Percentiles rank a stretch among this genome's conserved stretches.
These are phyloP conservation scores for Ceratocystis papillata DNA, from an alignment of 2,329 filamentous ascomycete species.

Conservation along the genomic window DNA sequence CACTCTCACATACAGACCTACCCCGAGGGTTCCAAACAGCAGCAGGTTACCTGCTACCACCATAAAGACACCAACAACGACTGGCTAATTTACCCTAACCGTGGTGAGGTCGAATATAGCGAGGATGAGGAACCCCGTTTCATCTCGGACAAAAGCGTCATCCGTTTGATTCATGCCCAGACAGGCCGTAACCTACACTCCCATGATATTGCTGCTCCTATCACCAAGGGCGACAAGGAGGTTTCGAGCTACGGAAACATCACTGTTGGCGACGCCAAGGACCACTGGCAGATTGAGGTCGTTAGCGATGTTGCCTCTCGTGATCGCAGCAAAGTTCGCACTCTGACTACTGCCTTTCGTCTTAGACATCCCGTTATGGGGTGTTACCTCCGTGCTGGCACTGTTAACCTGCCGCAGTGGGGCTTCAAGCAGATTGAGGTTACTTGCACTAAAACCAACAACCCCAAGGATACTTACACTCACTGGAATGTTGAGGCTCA, in stretches of 20 bases:
- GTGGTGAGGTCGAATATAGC: constrained; percentile 61
- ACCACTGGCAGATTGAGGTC: constrained; percentile 92
- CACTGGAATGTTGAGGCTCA: constrained; percentile 99
- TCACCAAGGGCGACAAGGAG: constrained; percentile 82
- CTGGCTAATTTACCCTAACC: constrained; percentile 97
- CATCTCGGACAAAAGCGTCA: constrained; percentile 62
- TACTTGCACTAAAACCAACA: constrained; percentile 87
- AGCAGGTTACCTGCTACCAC: constrained; percentile 98
- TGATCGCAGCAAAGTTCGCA: constrained; percentile 75
- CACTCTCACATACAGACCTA: constrained; percentile 96
- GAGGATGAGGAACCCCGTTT: constrained; percentile 61
- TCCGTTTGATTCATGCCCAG: constrained; percentile 86
- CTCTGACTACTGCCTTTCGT: constrained; percentile 85
- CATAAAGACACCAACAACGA: constrained; percentile 99
- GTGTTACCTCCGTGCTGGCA: constrained; percentile 91
- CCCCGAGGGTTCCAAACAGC: constrained; percentile 83
- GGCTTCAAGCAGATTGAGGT: constrained; percentile 99
- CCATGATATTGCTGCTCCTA: constrained; percentile 75
- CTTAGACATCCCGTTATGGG: constrained; percentile 70
- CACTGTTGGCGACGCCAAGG: constrained; percentile 91
- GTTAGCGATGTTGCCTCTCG: constrained; percentile 78
- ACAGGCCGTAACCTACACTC: constrained; percentile 97
- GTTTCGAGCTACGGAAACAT: constrained; percentile 94
- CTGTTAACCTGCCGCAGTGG: constrained; percentile 95
- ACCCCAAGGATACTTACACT: constrained; percentile 83